Base-by-base conservation (phyloP, 495 filamentous ascomycete genomes). In the Penicillium cosmopolitanum region DNA sequence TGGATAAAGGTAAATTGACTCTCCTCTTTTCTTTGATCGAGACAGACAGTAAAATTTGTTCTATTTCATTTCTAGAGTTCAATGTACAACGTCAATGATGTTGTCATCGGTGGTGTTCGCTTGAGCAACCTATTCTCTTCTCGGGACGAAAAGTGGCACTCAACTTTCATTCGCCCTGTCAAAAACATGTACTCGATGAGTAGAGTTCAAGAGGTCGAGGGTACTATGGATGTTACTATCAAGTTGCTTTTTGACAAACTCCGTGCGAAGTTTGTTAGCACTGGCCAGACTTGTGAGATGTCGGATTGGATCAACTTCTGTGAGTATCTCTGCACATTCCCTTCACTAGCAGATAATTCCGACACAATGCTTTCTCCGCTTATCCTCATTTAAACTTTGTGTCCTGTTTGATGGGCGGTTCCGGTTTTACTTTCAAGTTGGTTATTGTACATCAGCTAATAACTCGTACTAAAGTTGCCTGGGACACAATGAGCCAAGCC, bases 401-500 rank as follows among this genome's bases (percentile, higher is more conserved):
- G 28, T 31, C 28, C 6, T 31, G 28, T 31, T 31, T 9, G 28
- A 9, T 31, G 28, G 28, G 8, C 12, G 15, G 15, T 38, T 38
- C 9, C 8, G 2, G 28, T 31, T 8, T 31, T 0, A 1, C 15
- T n/a, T 38, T n/a, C n/a, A n/a, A n/a, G n/a, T n/a, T 38, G 8
- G 15, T 38, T 38, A 36, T 38, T 38, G 36, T 13, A 38, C 4
- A 35, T 10, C 1, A 2, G 40, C 50, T 59, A 43, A 53, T 40
- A 46, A 40, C 11, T 31, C 28, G 28, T 31, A 34, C 18, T 5
- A 21, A 48, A 76, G 73, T 73, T 57, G 74, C 75, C 16, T 78
- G 70, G 68, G 75, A 76, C 55, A 63, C 58, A 3, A 73, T 76
- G 56, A 66, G 71, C 35, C 63, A 74, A 44, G 58, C 68, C 33